phyloP scores from a whole-genome alignment of 805 yeast genomes.

The Zygoascus flipseniorum region DNA sequence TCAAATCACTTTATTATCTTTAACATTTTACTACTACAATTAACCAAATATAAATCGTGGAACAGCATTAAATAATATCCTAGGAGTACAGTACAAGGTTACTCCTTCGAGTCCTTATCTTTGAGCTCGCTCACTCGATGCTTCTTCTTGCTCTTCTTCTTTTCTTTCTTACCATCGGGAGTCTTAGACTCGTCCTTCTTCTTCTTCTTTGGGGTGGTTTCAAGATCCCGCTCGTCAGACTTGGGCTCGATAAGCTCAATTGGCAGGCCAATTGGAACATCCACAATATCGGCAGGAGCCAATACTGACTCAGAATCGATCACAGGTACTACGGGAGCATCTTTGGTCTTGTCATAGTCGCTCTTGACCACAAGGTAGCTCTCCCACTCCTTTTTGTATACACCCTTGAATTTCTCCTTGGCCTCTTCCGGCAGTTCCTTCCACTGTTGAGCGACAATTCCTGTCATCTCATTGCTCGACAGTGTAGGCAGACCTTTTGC shows the following conservation, averaged over 20 bases:
- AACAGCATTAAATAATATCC: background rate
- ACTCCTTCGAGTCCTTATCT: background rate
- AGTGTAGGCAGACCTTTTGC: slow-evolving; percentile 51
- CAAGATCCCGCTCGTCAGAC: background rate
- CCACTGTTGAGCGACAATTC: slow-evolving; percentile 75
- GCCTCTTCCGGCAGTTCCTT: slow-evolving; percentile 58
- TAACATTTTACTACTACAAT: background rate
- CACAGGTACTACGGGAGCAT: background rate
- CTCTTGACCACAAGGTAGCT: slow-evolving; percentile 39
- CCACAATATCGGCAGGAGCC: background rate
- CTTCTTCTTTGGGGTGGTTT: slow-evolving; percentile 19
- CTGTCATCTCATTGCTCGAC: slow-evolving; percentile 69
- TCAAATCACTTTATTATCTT: too few relatives aligned
- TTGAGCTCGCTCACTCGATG: slow-evolving; percentile 26
- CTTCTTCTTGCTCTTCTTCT: slow-evolving; percentile 44
- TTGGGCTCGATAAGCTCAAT: background rate
- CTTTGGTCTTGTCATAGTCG: slow-evolving; percentile 40
- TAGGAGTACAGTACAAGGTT: background rate
- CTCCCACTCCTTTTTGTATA: slow-evolving; percentile 36
- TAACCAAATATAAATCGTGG: background rate
- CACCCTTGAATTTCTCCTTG: slow-evolving; percentile 62
- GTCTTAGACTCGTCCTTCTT: slow-evolving; percentile 20
- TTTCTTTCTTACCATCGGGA: slow-evolving; percentile 17
- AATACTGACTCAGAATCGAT: background rate
- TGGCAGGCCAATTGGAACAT: background rate